Evolutionary conservation across 2,329 filamentous ascomycete species (phyloP).

Genomic region (Cytospora chrysosperma): DNA sequence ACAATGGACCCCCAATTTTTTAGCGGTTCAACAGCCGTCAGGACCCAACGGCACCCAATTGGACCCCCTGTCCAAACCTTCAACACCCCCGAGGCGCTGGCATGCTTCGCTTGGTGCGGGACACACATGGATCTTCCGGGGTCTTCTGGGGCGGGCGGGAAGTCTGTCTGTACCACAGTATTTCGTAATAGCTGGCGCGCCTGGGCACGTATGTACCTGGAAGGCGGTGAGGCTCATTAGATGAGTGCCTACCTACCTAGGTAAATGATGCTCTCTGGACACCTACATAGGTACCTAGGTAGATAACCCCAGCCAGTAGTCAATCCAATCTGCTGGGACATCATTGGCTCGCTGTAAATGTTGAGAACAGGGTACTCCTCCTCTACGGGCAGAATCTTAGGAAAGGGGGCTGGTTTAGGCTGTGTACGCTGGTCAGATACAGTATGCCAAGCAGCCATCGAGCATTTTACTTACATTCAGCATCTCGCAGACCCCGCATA

Average conservation of each 20-base stretch:
- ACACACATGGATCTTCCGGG: not conserved
- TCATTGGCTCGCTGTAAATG: not conserved
- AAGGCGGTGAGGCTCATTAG: not conserved
- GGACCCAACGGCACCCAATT: not conserved
- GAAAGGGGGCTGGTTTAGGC: not conserved
- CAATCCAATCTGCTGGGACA: not conserved
- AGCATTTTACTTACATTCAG: too few species aligned
- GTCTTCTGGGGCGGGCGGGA: not conserved
- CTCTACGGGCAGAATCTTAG: not conserved
- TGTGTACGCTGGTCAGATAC: not conserved
- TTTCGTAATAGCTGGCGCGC: not conserved
- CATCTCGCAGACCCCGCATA: not conserved
- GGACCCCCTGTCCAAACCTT: not conserved
- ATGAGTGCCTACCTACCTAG: not conserved
- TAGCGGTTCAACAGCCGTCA: not conserved
- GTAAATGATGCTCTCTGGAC: not conserved
- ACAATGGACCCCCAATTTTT: not conserved
- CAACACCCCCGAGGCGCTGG: not conserved
- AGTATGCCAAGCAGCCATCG: too few species aligned
- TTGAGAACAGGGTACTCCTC: not conserved
- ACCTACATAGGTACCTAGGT: too few species aligned
- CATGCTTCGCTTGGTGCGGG: not conserved
- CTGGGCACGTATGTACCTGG: not conserved
- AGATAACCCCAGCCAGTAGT: too few species aligned
- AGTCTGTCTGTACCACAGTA: not conserved